Percentiles rank a stretch among this genome's conserved stretches.
Evolutionary conservation across 1,284 basidiomycete species (phyloP).

Genomic region (Acaromyces ingoldii): DNA sequence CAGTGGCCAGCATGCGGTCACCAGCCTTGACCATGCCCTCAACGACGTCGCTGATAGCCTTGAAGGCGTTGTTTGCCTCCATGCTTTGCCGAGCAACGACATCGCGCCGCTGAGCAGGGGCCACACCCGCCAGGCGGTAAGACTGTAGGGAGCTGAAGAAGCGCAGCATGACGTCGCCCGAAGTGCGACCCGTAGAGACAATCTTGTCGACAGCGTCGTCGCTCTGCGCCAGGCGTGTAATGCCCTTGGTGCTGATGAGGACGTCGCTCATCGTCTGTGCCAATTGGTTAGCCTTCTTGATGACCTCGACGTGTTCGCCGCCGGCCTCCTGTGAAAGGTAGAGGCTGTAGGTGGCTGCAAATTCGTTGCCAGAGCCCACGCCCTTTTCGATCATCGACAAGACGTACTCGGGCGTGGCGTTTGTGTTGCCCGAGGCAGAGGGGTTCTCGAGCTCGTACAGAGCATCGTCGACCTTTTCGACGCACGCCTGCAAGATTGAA

Average conservation of each 20-base stretch:
- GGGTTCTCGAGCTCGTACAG: conserved; percentile 97
- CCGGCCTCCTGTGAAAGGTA: conserved; percentile 82
- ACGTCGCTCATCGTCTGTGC: conserved; percentile 90
- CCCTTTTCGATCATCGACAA: conserved; percentile 98
- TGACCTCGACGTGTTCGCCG: conserved; percentile 93
- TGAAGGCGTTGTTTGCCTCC: conserved; percentile 73
- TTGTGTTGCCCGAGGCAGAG: conserved; percentile 84
- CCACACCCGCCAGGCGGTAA: conserved; percentile 65
- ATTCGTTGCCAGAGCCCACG: conserved; percentile 86
- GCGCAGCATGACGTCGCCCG: conserved; percentile 80
- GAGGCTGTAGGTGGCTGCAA: conserved; percentile 88
- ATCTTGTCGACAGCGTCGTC: conserved; percentile 90
- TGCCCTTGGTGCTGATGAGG: conserved; percentile 86
- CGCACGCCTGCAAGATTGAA: conserved; percentile 88
- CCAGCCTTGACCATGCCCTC: conserved; percentile 83
- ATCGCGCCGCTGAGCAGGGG: conserved; percentile 69
- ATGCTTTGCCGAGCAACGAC: conserved; percentile 85
- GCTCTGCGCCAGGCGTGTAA: conserved; percentile 82
- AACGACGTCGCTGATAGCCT: conserved; percentile 78
- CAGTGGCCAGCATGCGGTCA: conserved; percentile 67
- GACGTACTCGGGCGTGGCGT: conserved; percentile 95
- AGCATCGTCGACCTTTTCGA: conserved; percentile 92
- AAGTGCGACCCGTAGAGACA: conserved; percentile 72
- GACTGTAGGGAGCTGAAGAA: conserved; percentile 96
- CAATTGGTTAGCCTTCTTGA: conserved; percentile 93